Evolutionary conservation across 1,284 basidiomycete genomes (phyloP).

Genomic region (Flammula alnicola): DNA sequence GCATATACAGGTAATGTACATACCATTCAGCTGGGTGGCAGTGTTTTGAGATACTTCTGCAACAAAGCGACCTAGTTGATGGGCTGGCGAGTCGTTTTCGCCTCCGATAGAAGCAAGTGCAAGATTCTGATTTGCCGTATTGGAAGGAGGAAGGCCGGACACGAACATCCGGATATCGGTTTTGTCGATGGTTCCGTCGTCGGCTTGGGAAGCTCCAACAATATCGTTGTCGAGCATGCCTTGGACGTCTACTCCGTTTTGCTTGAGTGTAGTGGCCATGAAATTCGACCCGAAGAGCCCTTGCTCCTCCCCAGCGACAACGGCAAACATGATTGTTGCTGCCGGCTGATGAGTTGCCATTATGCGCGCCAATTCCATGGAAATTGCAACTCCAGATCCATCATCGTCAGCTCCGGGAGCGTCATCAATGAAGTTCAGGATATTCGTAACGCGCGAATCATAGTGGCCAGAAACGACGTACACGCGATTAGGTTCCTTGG

Average conservation of each 20-base stretch:
- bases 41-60: slow-evolving; percentile 51
- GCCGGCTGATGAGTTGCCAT: slow-evolving; percentile 48
- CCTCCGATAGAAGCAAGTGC: slow-evolving; percentile 46
- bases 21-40: slow-evolving; percentile 53
- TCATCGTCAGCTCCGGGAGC: slow-evolving; percentile 53
- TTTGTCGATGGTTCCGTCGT: slow-evolving; percentile 48
- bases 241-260: slow-evolving; percentile 51
- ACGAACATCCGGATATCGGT: slow-evolving; percentile 54
- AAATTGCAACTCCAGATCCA: slow-evolving; percentile 56
- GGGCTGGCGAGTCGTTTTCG: slow-evolving; percentile 56
- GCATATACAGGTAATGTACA: slow-evolving; percentile 13
- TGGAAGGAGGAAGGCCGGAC: slow-evolving; percentile 50
- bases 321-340: slow-evolving; percentile 57
- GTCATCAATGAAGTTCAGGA: slow-evolving; percentile 47
- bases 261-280: slow-evolving; percentile 47
- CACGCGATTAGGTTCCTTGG: slow-evolving; percentile 51
- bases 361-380: slow-evolving; percentile 54
- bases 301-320: slow-evolving; percentile 58
- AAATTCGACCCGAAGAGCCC: slow-evolving; percentile 51
- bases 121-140: slow-evolving; percentile 39
- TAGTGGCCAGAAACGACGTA: slow-evolving; percentile 61
- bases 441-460: slow-evolving; percentile 49
- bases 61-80: slow-evolving; percentile 54
- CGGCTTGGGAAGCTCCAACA: slow-evolving; percentile 52
- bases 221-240: slow-evolving; percentile 60